These are phyloP conservation scores for Xylaria nigripes DNA, from an alignment of 495 filamentous ascomycete genomes.

Conservation along the genomic window DNA sequence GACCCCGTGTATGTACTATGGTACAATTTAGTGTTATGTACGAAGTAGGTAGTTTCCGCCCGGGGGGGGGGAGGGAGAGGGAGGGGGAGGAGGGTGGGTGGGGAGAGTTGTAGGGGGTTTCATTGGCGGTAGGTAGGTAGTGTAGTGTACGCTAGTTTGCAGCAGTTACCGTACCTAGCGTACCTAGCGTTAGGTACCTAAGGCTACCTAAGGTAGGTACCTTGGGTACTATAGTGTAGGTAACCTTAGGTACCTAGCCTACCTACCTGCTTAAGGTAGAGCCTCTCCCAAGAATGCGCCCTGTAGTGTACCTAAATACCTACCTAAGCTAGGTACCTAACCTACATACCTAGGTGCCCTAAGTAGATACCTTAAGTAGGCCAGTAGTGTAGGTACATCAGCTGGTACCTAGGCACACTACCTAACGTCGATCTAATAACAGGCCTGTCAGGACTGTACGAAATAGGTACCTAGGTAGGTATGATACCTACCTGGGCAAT, in stretches of 20 bases:
- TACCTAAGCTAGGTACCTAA: no score
- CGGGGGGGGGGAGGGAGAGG: neutral
- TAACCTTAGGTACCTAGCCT: neutral
- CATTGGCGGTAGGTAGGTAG: neutral
- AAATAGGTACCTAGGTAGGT: no score
- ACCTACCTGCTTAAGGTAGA: constrained; percentile 2
- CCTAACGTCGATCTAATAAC: no score
- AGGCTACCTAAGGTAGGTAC: neutral
- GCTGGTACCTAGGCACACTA: no score
- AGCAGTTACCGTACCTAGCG: constrained; percentile 1
- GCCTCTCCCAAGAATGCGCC: constrained; percentile 8
- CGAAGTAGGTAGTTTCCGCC: neutral
- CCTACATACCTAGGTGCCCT: no score
- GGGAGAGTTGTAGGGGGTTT: neutral
- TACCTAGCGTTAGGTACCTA: no score
- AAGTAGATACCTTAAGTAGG: no score
- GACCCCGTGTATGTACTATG: neutral
- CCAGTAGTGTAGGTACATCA: no score
- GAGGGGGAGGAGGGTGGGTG: neutral
- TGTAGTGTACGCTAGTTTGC: neutral
- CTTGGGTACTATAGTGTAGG: neutral
- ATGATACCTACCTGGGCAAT: no score
- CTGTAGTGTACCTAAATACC: neutral
- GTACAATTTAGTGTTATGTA: neutral
- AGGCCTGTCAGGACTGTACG: no score